Conservation (phyloP, 2,329 filamentous ascomycete genomes). For the Colletotrichum godetiae region DNA sequence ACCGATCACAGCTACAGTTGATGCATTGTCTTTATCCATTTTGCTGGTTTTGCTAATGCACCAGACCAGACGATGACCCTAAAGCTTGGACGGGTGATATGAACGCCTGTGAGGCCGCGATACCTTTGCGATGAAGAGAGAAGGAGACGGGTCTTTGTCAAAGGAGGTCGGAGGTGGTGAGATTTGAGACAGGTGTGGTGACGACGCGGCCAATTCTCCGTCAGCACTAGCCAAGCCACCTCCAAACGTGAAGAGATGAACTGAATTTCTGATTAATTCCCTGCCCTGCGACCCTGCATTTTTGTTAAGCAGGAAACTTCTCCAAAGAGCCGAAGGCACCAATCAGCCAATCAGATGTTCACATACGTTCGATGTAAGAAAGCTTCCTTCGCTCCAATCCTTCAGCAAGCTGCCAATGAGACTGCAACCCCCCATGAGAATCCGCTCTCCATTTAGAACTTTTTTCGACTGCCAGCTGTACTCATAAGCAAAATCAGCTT, state of each 20-base stretch:
- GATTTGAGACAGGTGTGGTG: neutral
- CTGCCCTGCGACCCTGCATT: neutral
- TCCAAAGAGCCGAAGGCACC: neutral
- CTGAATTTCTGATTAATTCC: neutral
- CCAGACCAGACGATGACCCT: neutral
- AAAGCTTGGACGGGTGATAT: accelerated
- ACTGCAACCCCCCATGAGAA: neutral
- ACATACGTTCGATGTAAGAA: neutral
- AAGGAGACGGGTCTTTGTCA: neutral
- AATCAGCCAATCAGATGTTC: neutral
- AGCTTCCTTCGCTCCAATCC: neutral
- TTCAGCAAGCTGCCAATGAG: neutral
- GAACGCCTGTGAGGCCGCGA: neutral
- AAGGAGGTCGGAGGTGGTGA: neutral
- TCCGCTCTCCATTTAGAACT: too few species aligned
- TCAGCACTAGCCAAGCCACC: neutral
- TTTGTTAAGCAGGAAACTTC: neutral
- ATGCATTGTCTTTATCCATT: neutral
- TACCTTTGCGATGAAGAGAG: too few species aligned
- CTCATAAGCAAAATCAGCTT: too few species aligned
- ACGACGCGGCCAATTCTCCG: neutral
- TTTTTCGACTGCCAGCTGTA: too few species aligned
- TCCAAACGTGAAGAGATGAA: neutral
- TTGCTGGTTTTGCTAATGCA: neutral
- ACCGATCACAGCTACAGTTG: constrained; percentile 39